These are phyloP conservation scores for Gremmenia infestans DNA, from an alignment of 2,329 filamentous ascomycete genomes.

Conservation along the genomic window DNA sequence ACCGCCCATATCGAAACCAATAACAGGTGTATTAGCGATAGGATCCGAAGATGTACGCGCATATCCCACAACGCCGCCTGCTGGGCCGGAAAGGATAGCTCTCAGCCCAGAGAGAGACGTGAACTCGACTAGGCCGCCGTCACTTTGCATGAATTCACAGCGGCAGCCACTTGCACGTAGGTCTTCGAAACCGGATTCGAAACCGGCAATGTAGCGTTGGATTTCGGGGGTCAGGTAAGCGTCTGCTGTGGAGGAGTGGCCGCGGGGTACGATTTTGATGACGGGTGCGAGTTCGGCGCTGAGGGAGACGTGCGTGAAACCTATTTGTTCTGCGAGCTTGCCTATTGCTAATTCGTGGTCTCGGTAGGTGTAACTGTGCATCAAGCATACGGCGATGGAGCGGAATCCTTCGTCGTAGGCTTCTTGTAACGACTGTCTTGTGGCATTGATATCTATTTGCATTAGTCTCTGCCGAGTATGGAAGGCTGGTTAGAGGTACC, in stretches of 20 bases:
- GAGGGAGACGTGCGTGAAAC: conserved; percentile 61
- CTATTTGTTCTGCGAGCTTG: conserved; percentile 55
- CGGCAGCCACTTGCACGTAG: conserved; percentile 48
- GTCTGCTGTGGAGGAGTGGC: conserved; percentile 62
- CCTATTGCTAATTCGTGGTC: conserved; percentile 59
- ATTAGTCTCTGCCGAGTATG: conserved; percentile 40
- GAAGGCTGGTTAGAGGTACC: not conserved
- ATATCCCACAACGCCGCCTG: conserved; percentile 65
- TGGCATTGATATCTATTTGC: conserved; percentile 45
- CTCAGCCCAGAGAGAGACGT: conserved; percentile 56
- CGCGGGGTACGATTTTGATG: conserved; percentile 64
- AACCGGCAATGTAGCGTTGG: conserved; percentile 61
- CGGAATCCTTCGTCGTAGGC: conserved; percentile 55
- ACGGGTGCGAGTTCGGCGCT: conserved; percentile 65
- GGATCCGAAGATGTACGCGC: conserved; percentile 60
- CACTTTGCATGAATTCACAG: conserved; percentile 64
- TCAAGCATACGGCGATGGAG: conserved; percentile 61
- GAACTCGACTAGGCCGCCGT: conserved; percentile 40
- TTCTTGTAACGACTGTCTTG: conserved; percentile 41
- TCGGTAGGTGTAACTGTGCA: conserved; percentile 67
- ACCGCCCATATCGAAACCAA: conserved; percentile 62
- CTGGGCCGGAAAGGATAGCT: conserved; percentile 62
- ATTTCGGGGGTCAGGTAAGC: conserved; percentile 66
- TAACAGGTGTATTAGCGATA: conserved; percentile 58
- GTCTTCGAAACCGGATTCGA: conserved; percentile 58